These are phyloP conservation scores for Stereum hirsutum DNA, from an alignment of 1,284 basidiomycete species.

Conservation along the genomic window DNA sequence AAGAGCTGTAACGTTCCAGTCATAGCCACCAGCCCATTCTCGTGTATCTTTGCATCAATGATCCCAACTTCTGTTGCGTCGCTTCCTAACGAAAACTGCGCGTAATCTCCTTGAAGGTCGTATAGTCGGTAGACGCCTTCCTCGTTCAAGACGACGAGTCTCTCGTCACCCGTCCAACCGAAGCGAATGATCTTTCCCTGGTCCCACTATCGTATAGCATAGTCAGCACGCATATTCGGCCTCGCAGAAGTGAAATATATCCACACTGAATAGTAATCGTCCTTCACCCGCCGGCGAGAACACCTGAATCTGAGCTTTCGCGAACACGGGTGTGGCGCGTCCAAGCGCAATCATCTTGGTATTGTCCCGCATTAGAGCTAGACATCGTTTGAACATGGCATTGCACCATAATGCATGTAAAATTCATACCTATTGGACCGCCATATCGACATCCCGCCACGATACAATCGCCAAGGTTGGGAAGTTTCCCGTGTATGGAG, in stretches of 20 bases:
- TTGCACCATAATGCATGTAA: neutral
- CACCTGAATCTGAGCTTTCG: slow-evolving; percentile 73
- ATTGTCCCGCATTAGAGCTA: slow-evolving; percentile 84
- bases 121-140: slow-evolving; percentile 90
- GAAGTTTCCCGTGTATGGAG: slow-evolving; percentile 72
- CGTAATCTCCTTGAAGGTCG: slow-evolving; percentile 79
- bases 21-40: slow-evolving; percentile 80
- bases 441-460: slow-evolving; percentile 80
- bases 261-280: slow-evolving; percentile 59
- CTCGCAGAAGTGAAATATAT: slow-evolving; percentile 27
- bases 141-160: slow-evolving; percentile 82
- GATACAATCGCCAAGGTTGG: slow-evolving; percentile 74
- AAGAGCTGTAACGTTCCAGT: slow-evolving; percentile 72
- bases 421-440: slow-evolving; percentile 70
- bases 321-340: slow-evolving; percentile 45
- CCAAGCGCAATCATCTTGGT: slow-evolving; percentile 75
- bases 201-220: slow-evolving; percentile 58
- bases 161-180: slow-evolving; percentile 78
- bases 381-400: neutral
- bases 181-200: slow-evolving; percentile 72
- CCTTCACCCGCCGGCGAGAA: slow-evolving; percentile 69
- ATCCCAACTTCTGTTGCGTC: slow-evolving; percentile 85
- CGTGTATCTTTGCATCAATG: slow-evolving; percentile 78
- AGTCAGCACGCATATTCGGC: slow-evolving; percentile 18
- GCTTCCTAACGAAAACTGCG: slow-evolving; percentile 75